Evolutionary conservation across 1,139 yeast genomes (phyloP), one percentile per base, ranked within the genome.

Genomic region (Nakaseomyces delphensis): DNA sequence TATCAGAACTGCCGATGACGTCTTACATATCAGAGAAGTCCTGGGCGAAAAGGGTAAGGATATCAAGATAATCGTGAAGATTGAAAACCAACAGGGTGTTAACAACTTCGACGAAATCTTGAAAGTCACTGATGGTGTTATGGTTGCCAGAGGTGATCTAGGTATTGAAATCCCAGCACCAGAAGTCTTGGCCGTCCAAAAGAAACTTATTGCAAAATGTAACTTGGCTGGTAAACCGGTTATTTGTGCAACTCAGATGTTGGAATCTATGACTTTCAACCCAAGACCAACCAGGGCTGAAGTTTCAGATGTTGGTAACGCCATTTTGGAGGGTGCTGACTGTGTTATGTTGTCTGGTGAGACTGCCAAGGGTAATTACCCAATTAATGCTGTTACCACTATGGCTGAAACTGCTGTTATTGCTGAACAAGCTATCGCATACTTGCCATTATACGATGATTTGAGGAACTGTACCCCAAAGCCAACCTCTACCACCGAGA

Each of bases 261-360:
- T 91, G 69, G 99, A 91, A 73, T 86, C 96, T 48, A 91, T 91
- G 99, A 91, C 97, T 48, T 86, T 82, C 73, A 93, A 91, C 81
- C 99, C 99, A 67, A 83, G 98, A 71, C 98, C 99, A 70, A 91
- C 99, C 65, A 85, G 99, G 74, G 99, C 99, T 57, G 99, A 91
- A 74, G 97, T 91, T 51, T 83, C 95, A 43, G 99, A 91, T 69
- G 98, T 93, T 53, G 98, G 98, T 73, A 91, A 91, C 69, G 98
- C 98, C 57, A 83, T 93, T 58, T 79, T 91, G 66, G 99, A 91
- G 65, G 99, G 99, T 71, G 96, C 97, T 62, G 99, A 91, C 74
- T 91, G 97, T 83, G 96, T 89, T 65, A 93, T 91, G 98, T 79
- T 91, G 68, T 84, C 96, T 45, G 98, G 98, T 66, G 99, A 91